Percentiles rank a stretch among this genome's conserved stretches.
Evolutionary conservation across 257 asterid genomes (phyloP).

Genomic region (Solanum chmielewskii): DNA sequence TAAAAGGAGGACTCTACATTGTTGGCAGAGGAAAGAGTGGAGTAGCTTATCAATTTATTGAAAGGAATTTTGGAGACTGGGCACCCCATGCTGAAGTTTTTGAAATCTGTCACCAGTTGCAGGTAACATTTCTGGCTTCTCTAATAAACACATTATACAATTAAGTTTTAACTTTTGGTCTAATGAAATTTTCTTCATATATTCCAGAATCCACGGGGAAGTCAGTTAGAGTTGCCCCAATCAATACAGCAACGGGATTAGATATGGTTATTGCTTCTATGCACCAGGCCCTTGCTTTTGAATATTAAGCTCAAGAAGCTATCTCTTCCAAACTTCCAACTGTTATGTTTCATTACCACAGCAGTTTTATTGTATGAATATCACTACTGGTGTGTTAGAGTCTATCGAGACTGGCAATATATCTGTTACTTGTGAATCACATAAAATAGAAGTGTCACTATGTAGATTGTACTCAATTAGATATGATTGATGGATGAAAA

Average conservation of each 20-base stretch:
- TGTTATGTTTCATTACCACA: background rate
- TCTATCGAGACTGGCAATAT: background rate
- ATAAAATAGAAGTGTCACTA: background rate
- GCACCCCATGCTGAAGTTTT: conserved; percentile 68
- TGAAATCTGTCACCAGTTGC: conserved; percentile 55
- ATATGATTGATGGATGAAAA: background rate
- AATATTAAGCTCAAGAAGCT: background rate
- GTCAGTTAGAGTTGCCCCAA: background rate
- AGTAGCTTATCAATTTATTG: conserved; percentile 70
- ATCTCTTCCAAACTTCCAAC: background rate
- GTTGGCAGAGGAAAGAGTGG: conserved; percentile 72
- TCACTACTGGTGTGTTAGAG: background rate
- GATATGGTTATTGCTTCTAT: background rate
- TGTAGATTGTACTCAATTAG: background rate
- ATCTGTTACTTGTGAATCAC: background rate
- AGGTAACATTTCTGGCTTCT: conserved; percentile 31
- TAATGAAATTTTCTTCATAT: background rate
- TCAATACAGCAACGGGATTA: background rate
- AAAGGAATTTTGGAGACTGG: conserved; percentile 89
- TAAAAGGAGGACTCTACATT: conserved; percentile 71
- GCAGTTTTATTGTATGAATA: background rate
- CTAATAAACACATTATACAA: background rate
- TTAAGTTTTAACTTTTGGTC: background rate
- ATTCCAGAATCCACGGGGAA: conserved; percentile 17
- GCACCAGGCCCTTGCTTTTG: background rate